These are phyloP conservation scores for Lanzia echinophila DNA, from an alignment of 2,329 filamentous ascomycete genomes.

Conservation along the genomic window DNA sequence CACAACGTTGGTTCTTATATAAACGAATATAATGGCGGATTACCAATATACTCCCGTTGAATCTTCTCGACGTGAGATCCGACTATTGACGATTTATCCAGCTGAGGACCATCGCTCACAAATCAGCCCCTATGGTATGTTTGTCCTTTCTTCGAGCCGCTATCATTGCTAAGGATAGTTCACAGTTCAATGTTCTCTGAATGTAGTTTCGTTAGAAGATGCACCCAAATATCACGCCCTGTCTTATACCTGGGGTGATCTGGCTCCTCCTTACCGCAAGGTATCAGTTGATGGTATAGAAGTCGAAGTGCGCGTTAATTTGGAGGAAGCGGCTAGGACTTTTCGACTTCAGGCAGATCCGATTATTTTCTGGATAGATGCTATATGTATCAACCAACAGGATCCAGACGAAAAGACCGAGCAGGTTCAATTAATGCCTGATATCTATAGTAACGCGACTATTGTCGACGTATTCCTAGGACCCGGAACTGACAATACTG, in stretches of 20 bases:
- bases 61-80: not conserved
- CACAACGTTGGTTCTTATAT: too few species aligned
- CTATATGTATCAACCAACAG: conserved; percentile 16
- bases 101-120: not conserved
- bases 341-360: conserved; percentile 2
- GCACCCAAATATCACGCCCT: conserved; percentile 5
- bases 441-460: conserved; percentile 10
- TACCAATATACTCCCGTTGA: not conserved
- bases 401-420: conserved; percentile 7
- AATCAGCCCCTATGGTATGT: not conserved
- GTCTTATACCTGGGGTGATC: conserved; percentile 10
- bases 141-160: not conserved
- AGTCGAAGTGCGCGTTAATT: conserved; percentile 11
- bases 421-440: conserved; percentile 11
- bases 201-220: not conserved
- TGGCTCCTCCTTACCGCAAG: not conserved
- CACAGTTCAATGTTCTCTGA: not conserved
- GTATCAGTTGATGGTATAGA: conserved; percentile 8
- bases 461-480: conserved; percentile 12
- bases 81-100: not conserved
- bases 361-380: conserved; percentile 11
- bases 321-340: conserved; percentile 11
- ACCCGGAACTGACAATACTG: conserved; percentile 2
- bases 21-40: not conserved
- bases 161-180: not conserved